Evolutionary conservation across 768 basidiomycete genomes (phyloP).

Genomic region (Serendipita sp.): DNA sequence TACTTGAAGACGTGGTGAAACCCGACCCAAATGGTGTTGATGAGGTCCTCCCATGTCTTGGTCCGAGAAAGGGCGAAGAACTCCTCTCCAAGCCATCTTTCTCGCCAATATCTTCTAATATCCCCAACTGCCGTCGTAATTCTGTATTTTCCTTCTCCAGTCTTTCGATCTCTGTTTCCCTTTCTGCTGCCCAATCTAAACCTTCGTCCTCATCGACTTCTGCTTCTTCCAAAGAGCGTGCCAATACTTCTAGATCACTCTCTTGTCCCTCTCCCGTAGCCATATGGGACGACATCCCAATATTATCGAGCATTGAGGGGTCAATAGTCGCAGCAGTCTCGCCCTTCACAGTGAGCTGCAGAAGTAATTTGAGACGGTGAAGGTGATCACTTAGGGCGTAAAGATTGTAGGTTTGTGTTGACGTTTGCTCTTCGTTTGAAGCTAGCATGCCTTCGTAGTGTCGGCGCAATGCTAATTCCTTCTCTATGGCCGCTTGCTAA

Average conservation of each 20-base stretch:
- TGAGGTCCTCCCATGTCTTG: background rate
- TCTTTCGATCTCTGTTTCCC: conserved; percentile 74
- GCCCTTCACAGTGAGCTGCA: background rate
- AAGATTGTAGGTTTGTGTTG: conserved; percentile 1
- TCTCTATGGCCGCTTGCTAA: conserved; percentile 81
- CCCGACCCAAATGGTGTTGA: background rate
- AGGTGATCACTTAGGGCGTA: background rate
- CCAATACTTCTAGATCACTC: background rate
- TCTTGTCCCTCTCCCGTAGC: background rate
- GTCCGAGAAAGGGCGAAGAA: background rate
- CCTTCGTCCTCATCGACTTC: conserved; percentile 17
- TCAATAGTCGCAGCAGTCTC: background rate
- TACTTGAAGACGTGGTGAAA: background rate
- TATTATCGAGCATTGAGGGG: background rate
- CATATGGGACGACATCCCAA: background rate
- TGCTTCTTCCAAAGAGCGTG: background rate
- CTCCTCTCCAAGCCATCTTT: background rate
- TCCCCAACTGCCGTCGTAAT: conserved; percentile 57
- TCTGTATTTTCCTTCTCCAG: conserved; percentile 71
- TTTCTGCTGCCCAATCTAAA: conserved; percentile 70
- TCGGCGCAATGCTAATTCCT: conserved; percentile 69
- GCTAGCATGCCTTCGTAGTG: conserved; percentile 75
- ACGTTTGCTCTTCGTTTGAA: background rate
- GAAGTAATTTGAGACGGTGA: background rate
- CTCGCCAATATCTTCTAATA: conserved; percentile 19